phyloP scores from a whole-genome alignment of 495 filamentous ascomycete genomes.

The Penicillium mononematosum region DNA sequence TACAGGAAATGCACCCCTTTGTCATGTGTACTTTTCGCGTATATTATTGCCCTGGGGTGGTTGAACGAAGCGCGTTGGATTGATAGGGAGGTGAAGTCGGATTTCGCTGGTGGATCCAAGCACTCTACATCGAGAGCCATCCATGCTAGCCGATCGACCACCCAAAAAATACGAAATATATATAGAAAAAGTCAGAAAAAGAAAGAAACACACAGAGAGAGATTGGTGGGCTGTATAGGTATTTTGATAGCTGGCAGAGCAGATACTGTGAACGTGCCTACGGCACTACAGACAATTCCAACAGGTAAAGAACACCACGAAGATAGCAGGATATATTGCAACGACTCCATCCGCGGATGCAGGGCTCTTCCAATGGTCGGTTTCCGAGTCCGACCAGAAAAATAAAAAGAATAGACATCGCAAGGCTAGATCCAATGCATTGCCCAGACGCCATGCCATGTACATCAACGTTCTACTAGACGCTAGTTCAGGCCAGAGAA shows the following conservation, averaged over 20 bases:
- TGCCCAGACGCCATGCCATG: conserved; percentile 25
- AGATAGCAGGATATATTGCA: conserved; percentile 21
- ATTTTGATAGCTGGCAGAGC: neutral
- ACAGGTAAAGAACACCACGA: conserved; percentile 13
- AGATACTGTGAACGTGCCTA: neutral
- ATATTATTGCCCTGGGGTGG: neutral
- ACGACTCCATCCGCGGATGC: conserved; percentile 16
- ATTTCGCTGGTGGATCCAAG: conserved; percentile 2
- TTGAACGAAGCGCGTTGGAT: neutral
- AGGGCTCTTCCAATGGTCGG: conserved; percentile 4
- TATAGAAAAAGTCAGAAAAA: neutral
- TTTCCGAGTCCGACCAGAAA: conserved; percentile 14
- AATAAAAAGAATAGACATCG: conserved; percentile 17
- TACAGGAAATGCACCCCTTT: too few species aligned
- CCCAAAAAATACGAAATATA: neutral
- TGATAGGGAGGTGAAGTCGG: conserved; percentile 4
- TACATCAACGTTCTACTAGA: neutral
- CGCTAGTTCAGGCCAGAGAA: conserved; percentile 9
- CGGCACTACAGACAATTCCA: conserved; percentile 6
- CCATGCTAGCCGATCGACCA: neutral
- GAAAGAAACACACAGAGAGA: neutral
- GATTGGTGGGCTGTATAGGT: too few species aligned
- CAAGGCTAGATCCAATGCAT: conserved; percentile 28
- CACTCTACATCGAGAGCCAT: neutral
- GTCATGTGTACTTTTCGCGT: neutral